Conservation (phyloP, 306 rosid genomes). For the Rosa rugosa region DNA sequence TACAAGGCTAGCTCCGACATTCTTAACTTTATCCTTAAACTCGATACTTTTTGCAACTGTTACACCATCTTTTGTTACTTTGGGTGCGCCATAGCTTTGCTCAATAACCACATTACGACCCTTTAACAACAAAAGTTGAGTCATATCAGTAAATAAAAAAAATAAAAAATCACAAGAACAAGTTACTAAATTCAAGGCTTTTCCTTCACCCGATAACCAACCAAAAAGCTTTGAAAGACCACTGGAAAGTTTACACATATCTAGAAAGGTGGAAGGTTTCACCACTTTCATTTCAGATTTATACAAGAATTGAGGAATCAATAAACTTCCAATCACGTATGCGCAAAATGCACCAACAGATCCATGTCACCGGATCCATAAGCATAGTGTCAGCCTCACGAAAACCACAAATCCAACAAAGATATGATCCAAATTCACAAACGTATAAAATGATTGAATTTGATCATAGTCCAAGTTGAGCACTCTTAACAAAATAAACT, state of each 20-base stretch:
- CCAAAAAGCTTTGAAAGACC: not conserved
- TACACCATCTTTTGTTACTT: conserved; percentile 95
- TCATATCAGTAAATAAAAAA: conserved; percentile 4
- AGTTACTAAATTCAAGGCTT: not conserved
- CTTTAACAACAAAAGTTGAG: conserved; percentile 37
- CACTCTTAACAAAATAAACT: not conserved
- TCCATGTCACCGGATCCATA: not conserved
- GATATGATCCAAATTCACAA: not conserved
- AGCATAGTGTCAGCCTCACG: not conserved
- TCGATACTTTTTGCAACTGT: conserved; percentile 94
- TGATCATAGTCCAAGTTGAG: not conserved
- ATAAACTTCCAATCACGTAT: not conserved
- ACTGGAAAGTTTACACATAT: not conserved
- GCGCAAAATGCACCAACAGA: not conserved
- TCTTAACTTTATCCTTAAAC: conserved; percentile 85
- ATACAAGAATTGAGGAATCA: not conserved
- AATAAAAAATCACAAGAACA: not conserved
- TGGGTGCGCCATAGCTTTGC: conserved; percentile 92
- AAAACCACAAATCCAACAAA: not conserved
- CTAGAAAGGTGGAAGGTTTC: not conserved
- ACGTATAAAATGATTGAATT: not conserved
- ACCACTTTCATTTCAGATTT: not conserved
- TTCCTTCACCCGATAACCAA: no score
- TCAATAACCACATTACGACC: conserved; percentile 92
- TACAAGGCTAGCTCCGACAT: conserved; percentile 92